Conservation (phyloP, 2,329 filamentous ascomycete species). For the Ophiostoma sp. region DNA sequence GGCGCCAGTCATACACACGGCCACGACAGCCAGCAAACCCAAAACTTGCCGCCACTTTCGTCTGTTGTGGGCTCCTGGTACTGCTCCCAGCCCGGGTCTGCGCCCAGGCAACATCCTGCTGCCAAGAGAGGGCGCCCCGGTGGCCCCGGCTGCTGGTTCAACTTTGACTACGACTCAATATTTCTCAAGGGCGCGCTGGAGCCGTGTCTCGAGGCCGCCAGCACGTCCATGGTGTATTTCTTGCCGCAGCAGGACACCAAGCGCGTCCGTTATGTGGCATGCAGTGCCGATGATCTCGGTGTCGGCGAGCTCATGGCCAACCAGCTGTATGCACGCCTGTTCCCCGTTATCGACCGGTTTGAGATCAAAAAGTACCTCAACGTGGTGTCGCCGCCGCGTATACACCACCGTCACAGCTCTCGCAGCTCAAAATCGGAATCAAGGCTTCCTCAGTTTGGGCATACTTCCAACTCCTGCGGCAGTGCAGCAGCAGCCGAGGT, state of each 20-base stretch:
- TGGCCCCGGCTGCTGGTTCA: constrained; percentile 39
- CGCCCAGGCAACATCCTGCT: background rate
- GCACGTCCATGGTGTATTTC: constrained; percentile 47
- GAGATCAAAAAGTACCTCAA: constrained; percentile 35
- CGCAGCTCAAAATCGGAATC: background rate
- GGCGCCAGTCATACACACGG: background rate
- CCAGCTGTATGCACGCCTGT: constrained; percentile 45
- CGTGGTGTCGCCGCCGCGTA: constrained; percentile 30
- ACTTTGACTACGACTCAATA: constrained; percentile 44
- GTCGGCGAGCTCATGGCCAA: constrained; percentile 41
- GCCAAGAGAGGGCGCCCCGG: constrained; percentile 1
- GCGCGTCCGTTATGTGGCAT: constrained; percentile 42
- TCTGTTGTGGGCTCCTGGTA: background rate
- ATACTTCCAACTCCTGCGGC: no score
- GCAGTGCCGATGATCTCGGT: constrained; percentile 42
- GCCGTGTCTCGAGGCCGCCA: constrained; percentile 44
- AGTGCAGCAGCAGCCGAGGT: background rate
- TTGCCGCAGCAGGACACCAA: constrained; percentile 40
- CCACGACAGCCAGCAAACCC: background rate
- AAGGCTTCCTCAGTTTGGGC: background rate
- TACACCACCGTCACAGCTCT: background rate
- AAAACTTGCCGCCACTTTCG: background rate
- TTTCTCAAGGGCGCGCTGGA: constrained; percentile 47
- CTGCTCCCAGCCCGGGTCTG: background rate
- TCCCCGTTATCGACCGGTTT: constrained; percentile 46